A percentile compares a stretch with the other conserved stretches of the same genome.
These are phyloP conservation scores for Phialophora chinensis DNA, from an alignment of 2,329 filamentous ascomycete species.

Conservation along the genomic window DNA sequence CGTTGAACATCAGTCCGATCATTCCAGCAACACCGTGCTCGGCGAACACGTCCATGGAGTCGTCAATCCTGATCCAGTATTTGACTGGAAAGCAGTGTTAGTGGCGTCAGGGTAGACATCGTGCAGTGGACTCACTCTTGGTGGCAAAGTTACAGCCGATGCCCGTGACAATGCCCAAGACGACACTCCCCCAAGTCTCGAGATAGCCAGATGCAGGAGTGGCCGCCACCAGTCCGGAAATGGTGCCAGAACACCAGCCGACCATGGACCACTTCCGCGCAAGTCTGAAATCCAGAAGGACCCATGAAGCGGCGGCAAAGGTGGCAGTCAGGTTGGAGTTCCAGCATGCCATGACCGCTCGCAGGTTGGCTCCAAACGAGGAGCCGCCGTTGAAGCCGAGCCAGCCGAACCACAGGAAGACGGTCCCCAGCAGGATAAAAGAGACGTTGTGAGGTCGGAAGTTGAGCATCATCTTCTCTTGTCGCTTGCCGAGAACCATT, in stretches of 20 bases:
- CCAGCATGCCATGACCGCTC: slow-evolving; percentile 96
- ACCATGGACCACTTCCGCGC: slow-evolving; percentile 95
- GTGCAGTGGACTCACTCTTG: slow-evolving; percentile 67
- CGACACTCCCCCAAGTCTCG: slow-evolving; percentile 63
- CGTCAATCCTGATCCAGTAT: slow-evolving; percentile 79
- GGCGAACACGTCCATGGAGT: slow-evolving; percentile 88
- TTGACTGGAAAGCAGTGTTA: slow-evolving; percentile 56
- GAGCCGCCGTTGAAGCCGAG: slow-evolving; percentile 98
- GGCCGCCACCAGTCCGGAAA: slow-evolving; percentile 85
- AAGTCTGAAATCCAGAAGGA: slow-evolving; percentile 91
- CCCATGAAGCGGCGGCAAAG: slow-evolving; percentile 92
- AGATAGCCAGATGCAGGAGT: slow-evolving; percentile 74
- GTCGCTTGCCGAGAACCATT: slow-evolving; percentile 90
- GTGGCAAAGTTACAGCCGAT: slow-evolving; percentile 82
- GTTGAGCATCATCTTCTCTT: slow-evolving; percentile 99
- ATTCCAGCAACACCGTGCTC: slow-evolving; percentile 87
- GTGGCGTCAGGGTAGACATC: neutral
- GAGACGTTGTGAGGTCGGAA: slow-evolving; percentile 99
- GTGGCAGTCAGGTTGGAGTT: slow-evolving; percentile 93
- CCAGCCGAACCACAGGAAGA: slow-evolving; percentile 98
- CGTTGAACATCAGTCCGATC: slow-evolving; percentile 78
- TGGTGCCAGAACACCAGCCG: slow-evolving; percentile 88
- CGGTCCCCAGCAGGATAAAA: slow-evolving; percentile 91
- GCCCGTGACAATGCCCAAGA: slow-evolving; percentile 66
- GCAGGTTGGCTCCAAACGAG: slow-evolving; percentile 89